These are phyloP conservation scores for Sarocladiaceae sp. DNA, from an alignment of 2,329 filamentous ascomycete genomes.

Conservation along the genomic window DNA sequence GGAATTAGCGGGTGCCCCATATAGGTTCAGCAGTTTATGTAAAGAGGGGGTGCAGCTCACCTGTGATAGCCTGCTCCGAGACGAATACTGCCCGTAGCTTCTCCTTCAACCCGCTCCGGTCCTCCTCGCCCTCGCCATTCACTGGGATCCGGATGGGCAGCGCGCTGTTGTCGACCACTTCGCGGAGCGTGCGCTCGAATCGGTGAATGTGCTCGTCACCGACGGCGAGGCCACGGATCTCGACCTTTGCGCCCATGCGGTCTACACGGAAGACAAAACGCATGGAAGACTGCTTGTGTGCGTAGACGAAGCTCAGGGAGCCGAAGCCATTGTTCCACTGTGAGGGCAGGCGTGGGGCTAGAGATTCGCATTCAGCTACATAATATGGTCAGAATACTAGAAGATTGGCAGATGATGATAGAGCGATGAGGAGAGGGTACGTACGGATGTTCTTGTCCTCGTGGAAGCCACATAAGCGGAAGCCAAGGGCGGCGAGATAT, in stretches of 20 bases:
- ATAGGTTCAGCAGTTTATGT: background rate
- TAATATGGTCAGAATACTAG: conserved; percentile 9
- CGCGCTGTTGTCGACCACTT: conserved; percentile 60
- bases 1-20: background rate
- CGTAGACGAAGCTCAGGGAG: conserved; percentile 78
- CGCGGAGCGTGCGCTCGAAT: conserved; percentile 64
- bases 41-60: conserved; percentile 19
- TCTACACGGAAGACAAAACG: conserved; percentile 77
- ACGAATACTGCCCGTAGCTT: conserved; percentile 63
- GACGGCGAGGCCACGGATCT: conserved; percentile 71
- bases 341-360: conserved; percentile 59
- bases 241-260: conserved; percentile 75
- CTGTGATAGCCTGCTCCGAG: conserved; percentile 58
- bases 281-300: conserved; percentile 78
- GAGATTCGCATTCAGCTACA: conserved; percentile 41
- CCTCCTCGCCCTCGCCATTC: conserved; percentile 36
- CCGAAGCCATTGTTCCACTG: conserved; percentile 74
- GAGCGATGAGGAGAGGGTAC: conserved; percentile 12
- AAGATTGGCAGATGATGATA: conserved; percentile 6
- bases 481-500: conserved; percentile 73
- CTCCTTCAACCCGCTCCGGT: conserved; percentile 40
- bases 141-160: conserved; percentile 52
- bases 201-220: conserved; percentile 76
- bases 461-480: conserved; percentile 74
- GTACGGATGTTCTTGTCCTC: conserved; percentile 72